Base-by-base conservation (phyloP, 2,329 filamentous ascomycete genomes). In the Penicillium sp. region DNA sequence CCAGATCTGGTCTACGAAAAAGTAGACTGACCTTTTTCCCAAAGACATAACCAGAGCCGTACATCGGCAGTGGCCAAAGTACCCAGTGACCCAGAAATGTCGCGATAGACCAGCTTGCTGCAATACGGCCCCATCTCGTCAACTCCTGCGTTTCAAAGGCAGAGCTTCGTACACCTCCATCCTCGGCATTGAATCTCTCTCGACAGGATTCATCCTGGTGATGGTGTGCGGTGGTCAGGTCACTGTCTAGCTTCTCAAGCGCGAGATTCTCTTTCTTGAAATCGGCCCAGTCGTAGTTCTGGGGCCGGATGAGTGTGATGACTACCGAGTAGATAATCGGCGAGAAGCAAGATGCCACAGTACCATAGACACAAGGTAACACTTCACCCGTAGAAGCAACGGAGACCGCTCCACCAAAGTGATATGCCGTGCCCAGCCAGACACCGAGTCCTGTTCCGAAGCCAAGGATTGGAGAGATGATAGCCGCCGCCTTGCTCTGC, bases 21-120 rank as follows among this genome's bases (percentile, higher is more conserved):
- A 2, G 2, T 2, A 31, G 3, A 43, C 48, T 18, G 57, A 72
- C 71, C 53, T 64, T 65, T 49, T 76, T 75, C 1, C 69, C 68
- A 56, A 81, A 81, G 0, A 81, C 65, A 50, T 81, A 81, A 8
- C 74, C 72, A 0, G 77, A 72, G 0, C 74, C 80, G 57, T 82
- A 82, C 78, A 82, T 82, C 0, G 79, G 79, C 42, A 82, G 65
- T 0, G 80, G 80, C 79, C 79, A 82, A 2, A 82, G 53, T 1
- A 82, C 77, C 78, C 77, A 81, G 47, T 81, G 79, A 0, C 79
- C 79, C 1, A 81, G 50, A 47, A 81, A 81, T 0, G 79, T 81
- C 0, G 77, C 78, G 0, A 71, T 55, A 0, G 78, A 71, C 79
- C 79, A 80, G 7, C 73, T 65, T 1, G 75, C 70, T 0, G 76